Base-by-base conservation (phyloP, 2,329 filamentous ascomycete species). In the Didymella exigua region DNA sequence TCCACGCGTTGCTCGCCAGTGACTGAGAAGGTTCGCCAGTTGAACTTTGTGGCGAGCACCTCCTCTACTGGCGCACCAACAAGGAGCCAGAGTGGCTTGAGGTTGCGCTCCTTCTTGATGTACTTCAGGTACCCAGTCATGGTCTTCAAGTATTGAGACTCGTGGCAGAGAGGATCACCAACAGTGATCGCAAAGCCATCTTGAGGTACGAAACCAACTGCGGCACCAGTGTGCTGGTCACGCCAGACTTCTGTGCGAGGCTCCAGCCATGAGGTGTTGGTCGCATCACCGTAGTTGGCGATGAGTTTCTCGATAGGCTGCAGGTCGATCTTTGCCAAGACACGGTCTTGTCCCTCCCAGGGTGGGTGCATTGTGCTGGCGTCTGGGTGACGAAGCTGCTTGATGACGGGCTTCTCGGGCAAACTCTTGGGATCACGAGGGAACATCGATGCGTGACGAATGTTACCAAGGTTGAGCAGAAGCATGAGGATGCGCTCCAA, bases 241-340 rank as follows among this genome's bases (percentile, higher is more conserved):
- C 93, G 87, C 91, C 91, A 97, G 54, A 96, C 87, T 69, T 90
- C 83, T 73, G 93, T 96, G 6, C 91, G 87, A 6, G 92, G 89
- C 72, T 97, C 93, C 7, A 95, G 84, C 91, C 92, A 97, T 0
- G 91, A 95, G 0, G 93, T 97, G 69, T 96, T 96, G 43, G 91
- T 92, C 2, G 93, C 91, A 75, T 97, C 93, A 59, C 93, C 93
- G 65, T 97, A 97, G 75, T 97, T 97, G 70, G 91, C 91, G 73
- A 97, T 92, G 36, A 97, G 86, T 71, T 96, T 89, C 72, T 93
- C 90, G 5, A 97, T 73, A 0, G 90, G 82, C 46, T 92, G 92
- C 49, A 89, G 79, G 44, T 87, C 81, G 7, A 80, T 77, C 46
- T 77, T 72, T 11, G 80, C 80, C 2, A 74, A 46, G 41, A 72